Evolutionary conservation across 805 yeast species (phyloP).

Genomic region (Metschnikowia picachoensis): DNA sequence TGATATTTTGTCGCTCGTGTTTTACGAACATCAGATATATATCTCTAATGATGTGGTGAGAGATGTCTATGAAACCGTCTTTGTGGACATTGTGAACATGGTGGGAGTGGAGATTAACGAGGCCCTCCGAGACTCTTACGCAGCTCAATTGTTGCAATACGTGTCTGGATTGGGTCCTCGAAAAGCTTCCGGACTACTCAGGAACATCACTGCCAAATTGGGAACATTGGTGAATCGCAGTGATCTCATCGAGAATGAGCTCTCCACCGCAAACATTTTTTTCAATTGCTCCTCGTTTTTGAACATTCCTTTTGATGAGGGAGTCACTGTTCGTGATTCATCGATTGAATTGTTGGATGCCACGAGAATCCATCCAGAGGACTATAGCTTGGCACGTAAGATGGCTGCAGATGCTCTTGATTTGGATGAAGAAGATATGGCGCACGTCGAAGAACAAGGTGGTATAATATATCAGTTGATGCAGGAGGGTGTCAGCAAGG

Average conservation of each 20-base stretch:
- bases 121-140: constrained; percentile 72
- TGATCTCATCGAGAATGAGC: constrained; percentile 77
- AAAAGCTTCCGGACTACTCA: constrained; percentile 82
- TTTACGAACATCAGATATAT: constrained; percentile 71
- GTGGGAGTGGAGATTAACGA: constrained; percentile 94
- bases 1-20: constrained; percentile 63
- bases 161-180: constrained; percentile 94
- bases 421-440: constrained; percentile 88
- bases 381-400: constrained; percentile 90
- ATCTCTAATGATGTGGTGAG: constrained; percentile 59
- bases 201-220: constrained; percentile 62
- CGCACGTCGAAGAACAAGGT: constrained; percentile 74
- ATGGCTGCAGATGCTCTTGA: constrained; percentile 99
- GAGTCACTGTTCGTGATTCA: constrained; percentile 50
- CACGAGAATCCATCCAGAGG: constrained; percentile 97
- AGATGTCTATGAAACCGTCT: constrained; percentile 70
- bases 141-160: constrained; percentile 68
- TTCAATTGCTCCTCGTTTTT: constrained; percentile 90
- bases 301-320: constrained; percentile 66
- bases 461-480: constrained; percentile 74
- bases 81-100: constrained; percentile 85
- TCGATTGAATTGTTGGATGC: constrained; percentile 83
- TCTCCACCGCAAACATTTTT: constrained; percentile 76
- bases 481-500: constrained; percentile 65
- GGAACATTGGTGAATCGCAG: constrained; percentile 65